Evolutionary conservation across 2,329 filamentous ascomycete genomes (phyloP).

Genomic region (Colletotrichum sp.): DNA sequence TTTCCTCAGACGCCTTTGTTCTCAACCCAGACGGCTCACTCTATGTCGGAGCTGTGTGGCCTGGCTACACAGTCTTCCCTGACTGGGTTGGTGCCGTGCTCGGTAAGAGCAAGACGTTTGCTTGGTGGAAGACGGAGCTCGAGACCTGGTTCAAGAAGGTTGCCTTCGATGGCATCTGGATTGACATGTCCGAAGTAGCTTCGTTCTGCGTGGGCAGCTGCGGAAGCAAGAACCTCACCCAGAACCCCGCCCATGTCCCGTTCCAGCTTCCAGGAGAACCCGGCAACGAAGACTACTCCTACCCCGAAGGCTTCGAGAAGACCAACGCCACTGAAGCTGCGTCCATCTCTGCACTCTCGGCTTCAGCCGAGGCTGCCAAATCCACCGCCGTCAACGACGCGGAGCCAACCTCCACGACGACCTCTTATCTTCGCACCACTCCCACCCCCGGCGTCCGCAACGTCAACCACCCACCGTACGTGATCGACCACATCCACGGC

Average conservation of each 20-base stretch:
- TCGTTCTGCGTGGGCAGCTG: constrained; percentile 76
- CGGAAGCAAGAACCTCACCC: constrained; percentile 62
- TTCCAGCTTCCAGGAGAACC: constrained; percentile 63
- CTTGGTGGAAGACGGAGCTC: constrained; percentile 73
- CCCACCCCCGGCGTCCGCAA: constrained; percentile 69
- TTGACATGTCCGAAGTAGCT: constrained; percentile 63
- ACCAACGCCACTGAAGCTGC: constrained; percentile 63
- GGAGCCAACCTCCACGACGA: constrained; percentile 35
- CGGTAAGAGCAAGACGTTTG: constrained; percentile 66
- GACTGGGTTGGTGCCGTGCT: constrained; percentile 71
- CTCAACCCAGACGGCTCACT: constrained; percentile 62
- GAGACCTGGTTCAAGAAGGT: constrained; percentile 57
- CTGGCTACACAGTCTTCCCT: constrained; percentile 72
- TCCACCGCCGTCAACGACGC: constrained; percentile 23
- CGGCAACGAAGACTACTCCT: constrained; percentile 45
- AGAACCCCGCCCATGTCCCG: constrained; percentile 71
- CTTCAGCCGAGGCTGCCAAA: constrained; percentile 36
- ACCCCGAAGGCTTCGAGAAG: constrained; percentile 67
- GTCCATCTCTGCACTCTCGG: constrained; percentile 56
- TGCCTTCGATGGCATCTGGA: constrained; percentile 59
- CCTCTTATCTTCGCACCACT: constrained; percentile 45
- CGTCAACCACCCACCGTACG: constrained; percentile 77
- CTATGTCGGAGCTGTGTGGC: constrained; percentile 73
- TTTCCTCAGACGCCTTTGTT: constrained; percentile 58
- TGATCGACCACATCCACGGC: constrained; percentile 75